These are phyloP conservation scores for Claviceps sorghi DNA, from an alignment of 2,329 filamentous ascomycete species.

Conservation along the genomic window DNA sequence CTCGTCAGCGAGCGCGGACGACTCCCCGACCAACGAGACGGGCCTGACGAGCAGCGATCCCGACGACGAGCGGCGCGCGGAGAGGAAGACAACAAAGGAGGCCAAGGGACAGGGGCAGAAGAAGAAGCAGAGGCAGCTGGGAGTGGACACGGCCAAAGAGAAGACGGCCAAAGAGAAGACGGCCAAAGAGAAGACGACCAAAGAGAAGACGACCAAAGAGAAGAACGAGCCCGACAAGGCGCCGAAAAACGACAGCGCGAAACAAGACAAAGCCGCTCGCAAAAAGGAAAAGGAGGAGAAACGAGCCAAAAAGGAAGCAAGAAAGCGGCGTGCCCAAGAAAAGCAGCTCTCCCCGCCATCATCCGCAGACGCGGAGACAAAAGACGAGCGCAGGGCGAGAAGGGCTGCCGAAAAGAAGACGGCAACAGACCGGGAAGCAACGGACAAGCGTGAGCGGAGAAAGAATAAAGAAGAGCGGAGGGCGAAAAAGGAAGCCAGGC, in stretches of 20 bases:
- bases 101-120: neutral
- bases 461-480: slow-evolving; percentile 28
- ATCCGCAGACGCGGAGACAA: slow-evolving; percentile 17
- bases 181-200: neutral
- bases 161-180: neutral
- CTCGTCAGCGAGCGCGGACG: slow-evolving; percentile 9
- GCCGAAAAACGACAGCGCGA: neutral
- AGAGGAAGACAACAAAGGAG: slow-evolving; percentile 8
- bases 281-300: slow-evolving; percentile 1
- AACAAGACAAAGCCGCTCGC: neutral
- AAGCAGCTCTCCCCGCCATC: neutral
- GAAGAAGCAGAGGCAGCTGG: neutral
- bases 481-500: slow-evolving; percentile 29
- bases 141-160: neutral
- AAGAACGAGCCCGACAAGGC: neutral
- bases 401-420: slow-evolving; percentile 18
- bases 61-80: slow-evolving; percentile 13
- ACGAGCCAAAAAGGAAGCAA: slow-evolving; percentile 5
- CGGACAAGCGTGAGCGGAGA: slow-evolving; percentile 10
- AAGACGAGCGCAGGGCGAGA: slow-evolving; percentile 26
- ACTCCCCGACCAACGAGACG: slow-evolving; percentile 16
- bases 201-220: slow-evolving; percentile 1
- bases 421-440: slow-evolving; percentile 15
- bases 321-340: slow-evolving; percentile 11
- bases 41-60: slow-evolving; percentile 8